phyloP scores from a whole-genome alignment of 345 rosid species.

The Cardiospermum halicacabum region DNA sequence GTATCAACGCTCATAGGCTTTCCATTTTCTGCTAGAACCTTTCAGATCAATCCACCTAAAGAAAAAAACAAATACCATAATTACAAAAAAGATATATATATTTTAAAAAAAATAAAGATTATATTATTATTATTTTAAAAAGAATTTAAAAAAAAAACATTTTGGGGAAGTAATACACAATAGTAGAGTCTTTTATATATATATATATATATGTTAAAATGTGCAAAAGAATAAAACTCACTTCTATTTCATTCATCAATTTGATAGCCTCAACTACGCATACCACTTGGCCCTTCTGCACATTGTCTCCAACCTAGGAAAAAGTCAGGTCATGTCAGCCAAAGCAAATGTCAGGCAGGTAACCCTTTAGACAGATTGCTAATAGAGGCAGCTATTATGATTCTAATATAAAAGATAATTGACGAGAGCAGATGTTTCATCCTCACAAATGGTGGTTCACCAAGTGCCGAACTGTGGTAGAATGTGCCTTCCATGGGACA shows the following conservation, averaged over 20 bases:
- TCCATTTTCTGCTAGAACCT: conserved; percentile 67
- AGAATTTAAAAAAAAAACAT: background rate
- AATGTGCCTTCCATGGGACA: conserved; percentile 94
- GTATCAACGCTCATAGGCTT: conserved; percentile 65
- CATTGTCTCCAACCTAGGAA: conserved; percentile 84
- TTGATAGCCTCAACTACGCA: conserved; percentile 96
- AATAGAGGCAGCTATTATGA: background rate
- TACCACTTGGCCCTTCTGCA: conserved; percentile 81
- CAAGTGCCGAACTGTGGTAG: conserved; percentile 71
- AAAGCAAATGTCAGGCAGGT: background rate
- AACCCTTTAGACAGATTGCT: background rate
- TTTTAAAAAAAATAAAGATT: no score
- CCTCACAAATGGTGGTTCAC: conserved; percentile 80
- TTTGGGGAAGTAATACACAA: conserved; percentile 3
- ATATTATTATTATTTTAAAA: no score
- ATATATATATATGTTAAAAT: background rate
- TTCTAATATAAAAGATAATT: conserved; percentile 12
- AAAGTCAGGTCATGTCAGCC: conserved; percentile 12
- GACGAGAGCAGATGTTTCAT: conserved; percentile 26
- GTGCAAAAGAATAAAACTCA: conserved; percentile 26
- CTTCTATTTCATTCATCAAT: conserved; percentile 95
- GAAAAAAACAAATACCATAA: conserved; percentile 3
- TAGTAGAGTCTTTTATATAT: background rate
- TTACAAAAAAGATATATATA: no score
- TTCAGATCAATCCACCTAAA: conserved; percentile 75